Evolutionary conservation across 225 moss, liverwort and hornwort species (phyloP).

Genomic region (Physcomitrellopsis africana): DNA sequence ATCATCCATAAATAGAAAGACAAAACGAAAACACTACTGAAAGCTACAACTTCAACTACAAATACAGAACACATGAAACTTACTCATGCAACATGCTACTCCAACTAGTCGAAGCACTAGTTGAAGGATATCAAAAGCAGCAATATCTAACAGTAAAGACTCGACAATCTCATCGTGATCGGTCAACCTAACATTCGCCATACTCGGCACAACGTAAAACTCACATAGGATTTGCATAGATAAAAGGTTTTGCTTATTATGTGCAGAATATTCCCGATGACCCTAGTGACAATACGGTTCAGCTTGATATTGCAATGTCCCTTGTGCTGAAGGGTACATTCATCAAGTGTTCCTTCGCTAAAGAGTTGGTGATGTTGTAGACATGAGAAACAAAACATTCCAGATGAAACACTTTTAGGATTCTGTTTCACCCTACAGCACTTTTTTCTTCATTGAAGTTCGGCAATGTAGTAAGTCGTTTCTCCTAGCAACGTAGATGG

Average conservation of each 20-base stretch:
- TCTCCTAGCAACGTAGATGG: neutral
- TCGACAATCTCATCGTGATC: conserved; percentile 24
- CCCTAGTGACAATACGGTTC: neutral
- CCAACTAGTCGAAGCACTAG: conserved; percentile 12
- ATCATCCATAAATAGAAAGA: conserved; percentile 1
- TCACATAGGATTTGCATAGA: conserved; percentile 18
- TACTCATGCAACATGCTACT: neutral
- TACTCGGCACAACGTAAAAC: neutral
- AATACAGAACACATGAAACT: neutral
- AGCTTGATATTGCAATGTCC: neutral
- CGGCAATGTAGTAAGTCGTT: neutral
- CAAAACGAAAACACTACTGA: conserved; percentile 9
- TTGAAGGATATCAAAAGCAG: conserved; percentile 14
- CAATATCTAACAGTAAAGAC: conserved; percentile 19
- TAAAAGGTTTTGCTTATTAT: neutral
- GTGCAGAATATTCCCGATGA: conserved; percentile 1
- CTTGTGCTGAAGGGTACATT: conserved; percentile 13
- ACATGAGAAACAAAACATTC: neutral
- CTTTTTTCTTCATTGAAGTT: neutral
- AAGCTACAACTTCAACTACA: neutral
- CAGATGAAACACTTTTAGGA: neutral
- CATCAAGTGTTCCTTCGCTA: neutral
- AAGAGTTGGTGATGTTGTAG: neutral
- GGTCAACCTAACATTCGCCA: conserved; percentile 19
- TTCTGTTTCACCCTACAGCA: neutral